Evolutionary conservation across 148 eudicot species (phyloP).

Genomic region (Beta vulgaris): DNA sequence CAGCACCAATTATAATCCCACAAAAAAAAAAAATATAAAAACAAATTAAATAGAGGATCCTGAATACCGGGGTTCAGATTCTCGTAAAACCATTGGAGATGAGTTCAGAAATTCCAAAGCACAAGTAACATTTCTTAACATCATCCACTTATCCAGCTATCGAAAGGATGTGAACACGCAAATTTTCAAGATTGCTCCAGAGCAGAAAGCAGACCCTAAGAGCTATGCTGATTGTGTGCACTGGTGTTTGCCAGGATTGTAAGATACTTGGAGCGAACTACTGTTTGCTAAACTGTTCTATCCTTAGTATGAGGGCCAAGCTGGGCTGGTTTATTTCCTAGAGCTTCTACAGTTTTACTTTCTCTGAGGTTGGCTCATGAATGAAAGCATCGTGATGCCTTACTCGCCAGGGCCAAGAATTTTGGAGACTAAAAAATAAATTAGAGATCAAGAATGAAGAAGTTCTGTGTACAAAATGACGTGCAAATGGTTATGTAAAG

Average conservation of each 20-base stretch:
- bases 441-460: background rate
- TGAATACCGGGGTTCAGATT: conserved; percentile 76
- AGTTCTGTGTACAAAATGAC: conserved; percentile 12
- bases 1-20: no score
- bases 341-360: background rate
- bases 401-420: background rate
- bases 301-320: conserved; percentile 43
- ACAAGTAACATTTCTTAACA: conserved; percentile 78
- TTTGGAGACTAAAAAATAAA: conserved; percentile 6
- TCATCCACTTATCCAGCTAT: conserved; percentile 72
- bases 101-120: conserved; percentile 54
- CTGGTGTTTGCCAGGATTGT: conserved; percentile 92
- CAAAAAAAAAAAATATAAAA: no score
- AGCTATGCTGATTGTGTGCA: conserved; percentile 92
- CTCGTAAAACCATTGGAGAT: conserved; percentile 52
- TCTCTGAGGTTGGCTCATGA: conserved; percentile 8
- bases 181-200: conserved; percentile 80
- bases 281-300: conserved; percentile 82
- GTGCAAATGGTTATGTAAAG: conserved; percentile 7
- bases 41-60: conserved; percentile 38
- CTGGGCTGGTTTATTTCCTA: background rate
- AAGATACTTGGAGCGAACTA: conserved; percentile 96
- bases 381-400: conserved; percentile 14
- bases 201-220: conserved; percentile 71
- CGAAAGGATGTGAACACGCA: conserved; percentile 91